Evolutionary conservation across 345 rosid species (phyloP).

Genomic region (Lumnitzera racemosa): DNA sequence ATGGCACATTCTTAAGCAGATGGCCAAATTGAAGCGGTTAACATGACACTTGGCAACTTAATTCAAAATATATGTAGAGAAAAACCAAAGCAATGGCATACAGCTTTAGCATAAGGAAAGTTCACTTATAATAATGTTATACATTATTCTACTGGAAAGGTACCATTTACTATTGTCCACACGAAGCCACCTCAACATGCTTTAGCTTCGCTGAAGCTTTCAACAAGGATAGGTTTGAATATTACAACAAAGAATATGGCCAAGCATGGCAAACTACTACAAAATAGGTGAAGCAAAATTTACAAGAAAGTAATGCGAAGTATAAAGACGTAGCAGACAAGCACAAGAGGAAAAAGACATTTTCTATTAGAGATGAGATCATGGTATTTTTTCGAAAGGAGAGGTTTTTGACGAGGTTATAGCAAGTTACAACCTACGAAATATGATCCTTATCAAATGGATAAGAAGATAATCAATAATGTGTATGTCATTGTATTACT

Average conservation of each 20-base stretch:
- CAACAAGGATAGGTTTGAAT: no score
- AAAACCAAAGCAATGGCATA: no score
- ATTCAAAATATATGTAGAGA: background rate
- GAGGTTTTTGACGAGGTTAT: background rate
- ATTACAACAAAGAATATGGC: no score
- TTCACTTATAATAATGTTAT: background rate
- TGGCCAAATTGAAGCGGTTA: no score
- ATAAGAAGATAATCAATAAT: no score
- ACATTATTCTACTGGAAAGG: background rate
- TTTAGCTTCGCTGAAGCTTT: no score
- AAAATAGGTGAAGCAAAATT: no score
- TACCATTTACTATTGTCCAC: background rate
- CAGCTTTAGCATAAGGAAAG: background rate
- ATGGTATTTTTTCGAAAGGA: background rate
- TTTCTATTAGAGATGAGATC: background rate
- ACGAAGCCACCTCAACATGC: background rate
- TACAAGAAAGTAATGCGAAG: no score
- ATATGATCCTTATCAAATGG: conserved; percentile 1
- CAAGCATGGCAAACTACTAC: no score
- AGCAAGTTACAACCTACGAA: conserved; percentile 11
- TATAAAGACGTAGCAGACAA: no score
- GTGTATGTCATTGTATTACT: no score
- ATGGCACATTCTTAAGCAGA: no score
- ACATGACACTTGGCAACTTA: background rate
- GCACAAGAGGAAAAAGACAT: background rate